Base-by-base conservation (phyloP, 2,329 filamentous ascomycete genomes). In the Colletotrichum zoysiae region DNA sequence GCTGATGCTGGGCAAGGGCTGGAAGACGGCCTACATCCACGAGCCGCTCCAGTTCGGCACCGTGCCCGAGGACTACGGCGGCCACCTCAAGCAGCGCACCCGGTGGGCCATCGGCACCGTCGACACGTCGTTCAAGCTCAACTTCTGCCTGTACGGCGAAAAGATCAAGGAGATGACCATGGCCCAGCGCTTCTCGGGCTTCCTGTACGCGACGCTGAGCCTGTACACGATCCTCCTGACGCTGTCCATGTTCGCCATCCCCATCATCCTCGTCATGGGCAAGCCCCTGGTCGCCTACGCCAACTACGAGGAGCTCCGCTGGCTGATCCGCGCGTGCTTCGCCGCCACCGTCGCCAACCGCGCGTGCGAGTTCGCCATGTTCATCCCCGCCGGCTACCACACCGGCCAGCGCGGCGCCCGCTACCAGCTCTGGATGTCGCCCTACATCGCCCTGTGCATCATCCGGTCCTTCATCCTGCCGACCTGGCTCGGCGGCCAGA, bases 391-490 rank as follows among this genome's bases (percentile, higher is more conserved):
- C 1, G 88, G 89, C 26, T 90, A 90, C 76, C 85, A 88, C 77
- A 87, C 87, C 14, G 88, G 87, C 5, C 87, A 89, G 78, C 84
- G 88, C 65, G 87, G 87, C 50, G 84, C 84, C 2, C 83, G 87
- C 5, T 86, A 87, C 73, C 86, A 89, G 78, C 81, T 90, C 38
- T 91, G 89, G 88, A 90, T 90, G 88, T 84, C 88, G 8, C 88
- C 88, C 0, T 91, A 89, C 78, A 87, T 89, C 71, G 86, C 87
- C 0, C 81, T 89, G 14, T 87, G 86, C 75, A 85, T 90, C 65
- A 79, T 90, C 63, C 87, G 87, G 3, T 85, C 88, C 1, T 90
- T 90, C 76, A 75, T 90, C 18, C 81, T 90, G 3, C 88, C 88
- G 35, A 84, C 77, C 9, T 90, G 88, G 88, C 85, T 91, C 20